Conservation (phyloP, 2,329 filamentous ascomycete species). For the Aspergillus transmontanensis region DNA sequence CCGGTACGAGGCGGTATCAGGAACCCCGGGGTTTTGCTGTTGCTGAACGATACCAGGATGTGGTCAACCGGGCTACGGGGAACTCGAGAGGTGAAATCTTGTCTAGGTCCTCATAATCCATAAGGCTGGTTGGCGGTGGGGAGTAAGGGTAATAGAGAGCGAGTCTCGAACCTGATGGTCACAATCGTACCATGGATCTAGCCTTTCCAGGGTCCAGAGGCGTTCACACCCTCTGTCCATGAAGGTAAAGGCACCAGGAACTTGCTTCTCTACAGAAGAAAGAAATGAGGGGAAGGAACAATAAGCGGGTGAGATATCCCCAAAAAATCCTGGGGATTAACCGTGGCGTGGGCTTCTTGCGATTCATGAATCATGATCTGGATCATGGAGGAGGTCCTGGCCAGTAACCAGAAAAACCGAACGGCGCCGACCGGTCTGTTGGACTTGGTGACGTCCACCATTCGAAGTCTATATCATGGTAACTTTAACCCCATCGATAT, state of each 20-base stretch:
- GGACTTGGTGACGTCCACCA: constrained; percentile 23
- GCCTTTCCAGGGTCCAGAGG: constrained; percentile 2
- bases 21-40: constrained; percentile 14
- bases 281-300: not conserved
- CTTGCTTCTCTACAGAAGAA: not conserved
- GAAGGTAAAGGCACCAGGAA: constrained; percentile 7
- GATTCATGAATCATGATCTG: constrained; percentile 9
- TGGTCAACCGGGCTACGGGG: not conserved
- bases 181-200: not conserved
- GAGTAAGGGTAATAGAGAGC: not conserved
- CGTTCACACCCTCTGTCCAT: not conserved
- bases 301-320: constrained; percentile 3
- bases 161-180: constrained; percentile 1
- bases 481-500: not conserved
- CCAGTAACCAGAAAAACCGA: not conserved
- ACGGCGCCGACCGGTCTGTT: not conserved
- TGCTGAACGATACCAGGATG: not conserved
- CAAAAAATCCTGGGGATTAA: not conserved
- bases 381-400: not conserved
- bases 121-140: not conserved
- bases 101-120: not conserved
- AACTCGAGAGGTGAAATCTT: not conserved
- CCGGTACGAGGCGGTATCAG: constrained; percentile 19
- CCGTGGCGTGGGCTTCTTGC: not conserved
- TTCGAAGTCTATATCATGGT: constrained; percentile 11